Evolutionary conservation across 169 alveolate genomes (phyloP), one percentile per base, ranked within the genome.

Genomic region (Plasmodium blacklocki): DNA sequence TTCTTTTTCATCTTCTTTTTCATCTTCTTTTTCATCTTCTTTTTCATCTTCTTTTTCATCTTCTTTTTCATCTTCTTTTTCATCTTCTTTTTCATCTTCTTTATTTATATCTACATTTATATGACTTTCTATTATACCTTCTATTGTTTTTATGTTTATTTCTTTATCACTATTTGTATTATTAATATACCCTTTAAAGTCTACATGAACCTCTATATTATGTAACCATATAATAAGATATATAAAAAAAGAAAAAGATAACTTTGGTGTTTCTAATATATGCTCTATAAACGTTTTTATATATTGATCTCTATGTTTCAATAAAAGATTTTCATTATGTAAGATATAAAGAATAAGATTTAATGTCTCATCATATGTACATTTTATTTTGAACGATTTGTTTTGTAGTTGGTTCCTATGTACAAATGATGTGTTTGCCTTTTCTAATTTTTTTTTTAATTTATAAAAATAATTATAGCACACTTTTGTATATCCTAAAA

Each of bases 231-330:
- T 26, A 19, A 83, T 83, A 15, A 83, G 62, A 62, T 83, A 83
- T 15, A 83, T 67, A 83, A 83, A 83, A 83, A 83, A 83, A 8
- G 91, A 68, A 63, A 67, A 83, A n/a, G 91, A 49, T 60, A 83
- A 68, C 66, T 83, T 83, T 1, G 91, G 91, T 7, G 91, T 49
- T 60, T 83, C 83, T 62, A 83, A 58, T 56, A 83, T 68, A 58
- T 83, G 80, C 32, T 83, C 91, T 54, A 83, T 83, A 21, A 83
- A 83, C 2, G 91, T 83, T 83, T 83, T 83, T 21, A 83, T 83
- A 43, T 83, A 83, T 50, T 83, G 80, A 83, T 83, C 91, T 45
- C 91, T 58, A 63, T 83, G 50, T 29, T 60, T 83, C 14, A 64
- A 50, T 83, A 83, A 68, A 7, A 83, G 68, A 39, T 83, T 83